Evolutionary conservation across 1,284 basidiomycete genomes (phyloP).

Genomic region (Ustilago cynodontis): DNA sequence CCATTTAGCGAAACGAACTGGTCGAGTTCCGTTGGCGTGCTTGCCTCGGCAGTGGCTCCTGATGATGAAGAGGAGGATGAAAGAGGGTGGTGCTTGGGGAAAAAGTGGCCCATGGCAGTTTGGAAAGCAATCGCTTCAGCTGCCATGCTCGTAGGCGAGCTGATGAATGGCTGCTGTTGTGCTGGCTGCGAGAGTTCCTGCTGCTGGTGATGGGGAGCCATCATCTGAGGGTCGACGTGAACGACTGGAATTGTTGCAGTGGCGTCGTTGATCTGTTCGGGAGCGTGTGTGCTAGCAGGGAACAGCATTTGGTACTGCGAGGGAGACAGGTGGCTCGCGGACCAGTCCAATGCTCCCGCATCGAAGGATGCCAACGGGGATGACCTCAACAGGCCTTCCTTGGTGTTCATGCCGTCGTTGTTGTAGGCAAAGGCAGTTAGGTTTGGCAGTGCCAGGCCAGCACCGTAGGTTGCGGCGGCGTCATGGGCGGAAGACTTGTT

Average conservation of each 20-base stretch:
- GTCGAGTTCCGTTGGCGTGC: constrained; percentile 30
- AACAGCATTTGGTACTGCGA: constrained; percentile 39
- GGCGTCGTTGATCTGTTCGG: not conserved
- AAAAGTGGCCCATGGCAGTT: constrained; percentile 49
- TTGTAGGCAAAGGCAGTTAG: constrained; percentile 27
- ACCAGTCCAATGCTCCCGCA: constrained; percentile 46
- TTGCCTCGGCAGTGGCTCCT: constrained; percentile 18
- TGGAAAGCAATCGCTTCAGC: constrained; percentile 37
- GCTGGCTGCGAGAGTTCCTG: not conserved
- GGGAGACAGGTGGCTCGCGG: constrained; percentile 21
- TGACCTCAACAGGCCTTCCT: constrained; percentile 13
- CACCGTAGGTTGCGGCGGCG: not conserved
- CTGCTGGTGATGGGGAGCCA: constrained; percentile 16
- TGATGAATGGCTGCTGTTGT: constrained; percentile 11
- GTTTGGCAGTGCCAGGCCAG: constrained; percentile 16
- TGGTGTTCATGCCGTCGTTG: constrained; percentile 21
- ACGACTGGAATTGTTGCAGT: constrained; percentile 5
- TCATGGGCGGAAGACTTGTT: constrained; percentile 13
- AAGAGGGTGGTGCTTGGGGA: constrained; percentile 31
- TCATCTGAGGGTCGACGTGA: constrained; percentile 25
- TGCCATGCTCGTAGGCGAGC: constrained; percentile 22
- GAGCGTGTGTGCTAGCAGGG: not conserved
- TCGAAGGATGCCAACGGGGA: constrained; percentile 31
- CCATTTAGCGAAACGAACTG: constrained; percentile 35
- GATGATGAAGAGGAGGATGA: constrained; percentile 25